phyloP scores from a whole-genome alignment of 192 early-diverging fungal species.

The Linnemannia exigua region DNA sequence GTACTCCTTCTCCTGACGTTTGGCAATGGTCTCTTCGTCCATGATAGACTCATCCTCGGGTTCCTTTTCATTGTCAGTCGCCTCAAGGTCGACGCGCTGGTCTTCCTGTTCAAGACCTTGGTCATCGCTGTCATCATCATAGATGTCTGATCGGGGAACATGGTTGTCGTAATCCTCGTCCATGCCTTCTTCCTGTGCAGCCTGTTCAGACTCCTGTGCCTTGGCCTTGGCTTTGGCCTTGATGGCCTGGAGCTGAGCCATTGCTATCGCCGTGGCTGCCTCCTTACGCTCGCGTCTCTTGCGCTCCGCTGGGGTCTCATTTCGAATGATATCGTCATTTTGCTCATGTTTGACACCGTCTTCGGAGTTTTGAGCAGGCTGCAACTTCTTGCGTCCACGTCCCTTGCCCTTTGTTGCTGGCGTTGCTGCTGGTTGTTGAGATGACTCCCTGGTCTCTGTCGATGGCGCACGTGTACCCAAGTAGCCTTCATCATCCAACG shows the following conservation, averaged over 20 bases:
- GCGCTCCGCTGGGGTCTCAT: slow-evolving; percentile 43
- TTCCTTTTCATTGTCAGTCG: neutral
- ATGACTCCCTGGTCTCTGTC: neutral
- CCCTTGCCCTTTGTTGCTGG: slow-evolving; percentile 9
- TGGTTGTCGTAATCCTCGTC: slow-evolving; percentile 42
- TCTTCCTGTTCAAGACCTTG: slow-evolving; percentile 22
- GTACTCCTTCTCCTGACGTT: slow-evolving; percentile 46
- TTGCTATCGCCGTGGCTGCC: slow-evolving; percentile 39
- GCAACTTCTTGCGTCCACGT: slow-evolving; percentile 45
- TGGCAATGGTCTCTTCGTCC: slow-evolving; percentile 31
- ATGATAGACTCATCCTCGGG: slow-evolving; percentile 20
- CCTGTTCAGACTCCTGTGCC: slow-evolving; percentile 22
- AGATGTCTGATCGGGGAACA: slow-evolving; percentile 32
- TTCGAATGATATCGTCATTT: slow-evolving; percentile 18
- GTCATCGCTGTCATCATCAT: slow-evolving; percentile 38
- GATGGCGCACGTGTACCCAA: slow-evolving; percentile 22
- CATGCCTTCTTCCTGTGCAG: slow-evolving; percentile 17
- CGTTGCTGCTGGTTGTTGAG: slow-evolving; percentile 10
- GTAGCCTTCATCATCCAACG: slow-evolving; percentile 35
- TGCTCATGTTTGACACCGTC: slow-evolving; percentile 31
- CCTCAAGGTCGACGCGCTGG: slow-evolving; percentile 25
- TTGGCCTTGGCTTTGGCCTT: slow-evolving; percentile 43
- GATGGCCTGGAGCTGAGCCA: slow-evolving; percentile 50
- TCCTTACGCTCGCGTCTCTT: slow-evolving; percentile 46
- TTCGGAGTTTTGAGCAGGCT: slow-evolving; percentile 9